Evolutionary conservation across 2,329 filamentous ascomycete genomes (phyloP).

Genomic region (Pseudonectria foliicola): DNA sequence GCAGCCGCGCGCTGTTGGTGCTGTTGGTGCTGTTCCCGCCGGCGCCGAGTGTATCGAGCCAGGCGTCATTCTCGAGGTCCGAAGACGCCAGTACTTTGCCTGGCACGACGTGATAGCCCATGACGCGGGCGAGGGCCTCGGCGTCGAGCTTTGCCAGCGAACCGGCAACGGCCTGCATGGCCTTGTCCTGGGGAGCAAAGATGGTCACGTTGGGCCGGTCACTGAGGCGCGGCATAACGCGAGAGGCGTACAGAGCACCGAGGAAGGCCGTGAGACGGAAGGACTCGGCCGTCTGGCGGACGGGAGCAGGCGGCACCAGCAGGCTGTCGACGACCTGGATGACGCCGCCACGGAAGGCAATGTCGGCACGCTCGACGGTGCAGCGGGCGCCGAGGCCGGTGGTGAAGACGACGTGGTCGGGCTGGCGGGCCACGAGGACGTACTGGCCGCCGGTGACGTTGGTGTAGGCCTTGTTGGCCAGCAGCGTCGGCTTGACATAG

Average conservation of each 20-base stretch:
- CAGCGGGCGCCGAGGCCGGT: slow-evolving; percentile 40
- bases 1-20: slow-evolving; percentile 25
- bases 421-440: slow-evolving; percentile 38
- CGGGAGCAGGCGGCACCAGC: slow-evolving; percentile 38
- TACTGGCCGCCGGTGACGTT: slow-evolving; percentile 45
- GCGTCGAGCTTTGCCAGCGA: slow-evolving; percentile 39
- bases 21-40: slow-evolving; percentile 33
- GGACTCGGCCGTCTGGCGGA: slow-evolving; percentile 44
- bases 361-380: slow-evolving; percentile 35
- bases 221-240: slow-evolving; percentile 34
- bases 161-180: slow-evolving; percentile 51
- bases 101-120: slow-evolving; percentile 60
- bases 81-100: slow-evolving; percentile 45
- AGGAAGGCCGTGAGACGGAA: slow-evolving; percentile 36
- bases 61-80: slow-evolving; percentile 25
- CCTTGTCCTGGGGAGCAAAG: slow-evolving; percentile 55
- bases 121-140: slow-evolving; percentile 42
- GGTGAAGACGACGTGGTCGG: slow-evolving; percentile 39
- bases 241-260: slow-evolving; percentile 25
- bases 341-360: slow-evolving; percentile 41
- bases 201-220: slow-evolving; percentile 45
- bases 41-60: slow-evolving; percentile 28
- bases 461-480: slow-evolving; percentile 34
- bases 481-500: slow-evolving; percentile 36
- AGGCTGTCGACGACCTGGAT: slow-evolving; percentile 47